Conservation (phyloP, 2,329 filamentous ascomycete species). For the Coniella lustricola region DNA sequence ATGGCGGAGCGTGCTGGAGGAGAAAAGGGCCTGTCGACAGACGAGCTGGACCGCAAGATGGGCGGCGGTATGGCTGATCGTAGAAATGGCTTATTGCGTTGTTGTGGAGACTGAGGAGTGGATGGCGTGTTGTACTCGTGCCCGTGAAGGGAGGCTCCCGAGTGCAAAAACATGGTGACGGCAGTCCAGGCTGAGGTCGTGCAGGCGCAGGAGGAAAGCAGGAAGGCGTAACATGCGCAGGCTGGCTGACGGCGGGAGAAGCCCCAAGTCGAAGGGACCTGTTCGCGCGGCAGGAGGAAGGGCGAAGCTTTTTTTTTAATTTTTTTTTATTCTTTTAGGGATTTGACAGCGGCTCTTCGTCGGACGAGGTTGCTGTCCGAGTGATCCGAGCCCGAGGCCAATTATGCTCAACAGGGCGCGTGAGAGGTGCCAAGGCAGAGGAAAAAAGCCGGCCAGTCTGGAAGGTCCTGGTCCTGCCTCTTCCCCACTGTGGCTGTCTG, state of each 20-base stretch:
- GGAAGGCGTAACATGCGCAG: background rate
- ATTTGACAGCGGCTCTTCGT: no score
- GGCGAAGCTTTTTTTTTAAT: no score
- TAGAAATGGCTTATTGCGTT: conserved; percentile 33
- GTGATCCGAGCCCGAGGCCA: no score
- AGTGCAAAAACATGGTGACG: conserved; percentile 49
- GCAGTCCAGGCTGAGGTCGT: background rate
- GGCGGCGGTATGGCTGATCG: conserved; percentile 34
- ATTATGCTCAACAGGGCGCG: no score
- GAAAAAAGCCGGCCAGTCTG: background rate
- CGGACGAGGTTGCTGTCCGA: no score
- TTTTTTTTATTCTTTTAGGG: no score
- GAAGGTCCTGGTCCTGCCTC: no score
- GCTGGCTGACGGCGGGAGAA: no score
- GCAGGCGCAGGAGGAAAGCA: background rate
- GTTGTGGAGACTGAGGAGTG: conserved; percentile 23
- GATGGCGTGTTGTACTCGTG: conserved; percentile 46
- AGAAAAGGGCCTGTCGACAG: conserved; percentile 1
- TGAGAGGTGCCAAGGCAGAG: no score
- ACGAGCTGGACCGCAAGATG: conserved; percentile 23
- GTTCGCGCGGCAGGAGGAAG: no score
- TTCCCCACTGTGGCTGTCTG: no score
- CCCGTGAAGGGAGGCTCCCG: conserved; percentile 52
- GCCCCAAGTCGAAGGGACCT: no score
- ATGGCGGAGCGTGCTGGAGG: conserved; percentile 1